Conservation (phyloP, 2,329 filamentous ascomycete genomes). For the Apiospora rasikravindrae region DNA sequence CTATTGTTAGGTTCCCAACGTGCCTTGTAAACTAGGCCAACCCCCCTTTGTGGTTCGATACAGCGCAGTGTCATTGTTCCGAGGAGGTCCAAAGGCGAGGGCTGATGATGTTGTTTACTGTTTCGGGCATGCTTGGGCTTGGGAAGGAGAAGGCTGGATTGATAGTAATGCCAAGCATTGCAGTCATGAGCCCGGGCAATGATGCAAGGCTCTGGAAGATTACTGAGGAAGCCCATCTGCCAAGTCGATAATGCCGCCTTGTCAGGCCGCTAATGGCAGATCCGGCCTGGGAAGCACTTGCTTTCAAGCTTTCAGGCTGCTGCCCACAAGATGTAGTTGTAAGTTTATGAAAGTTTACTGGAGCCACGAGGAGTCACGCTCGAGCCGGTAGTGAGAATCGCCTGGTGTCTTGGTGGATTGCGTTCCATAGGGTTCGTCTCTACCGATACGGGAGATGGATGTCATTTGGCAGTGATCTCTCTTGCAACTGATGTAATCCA, state of each 20-base stretch:
- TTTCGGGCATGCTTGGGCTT: not conserved
- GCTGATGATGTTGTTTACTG: not conserved
- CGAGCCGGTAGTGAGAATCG: not conserved
- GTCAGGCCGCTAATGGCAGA: slow-evolving; percentile 10
- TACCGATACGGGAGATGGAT: not conserved
- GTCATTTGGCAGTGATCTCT: not conserved
- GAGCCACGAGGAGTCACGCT: not conserved
- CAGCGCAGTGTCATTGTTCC: not conserved
- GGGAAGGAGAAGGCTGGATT: not conserved
- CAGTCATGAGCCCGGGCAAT: not conserved
- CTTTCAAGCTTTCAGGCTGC: not conserved
- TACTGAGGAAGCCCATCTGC: not conserved
- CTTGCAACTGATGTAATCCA: slow-evolving; percentile 1
- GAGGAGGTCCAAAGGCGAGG: not conserved
- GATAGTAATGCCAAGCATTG: not conserved
- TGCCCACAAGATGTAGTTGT: not conserved
- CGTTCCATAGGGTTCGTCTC: not conserved
- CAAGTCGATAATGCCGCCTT: slow-evolving; percentile 11
- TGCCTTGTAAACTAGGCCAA: not conserved
- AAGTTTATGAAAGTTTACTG: not conserved
- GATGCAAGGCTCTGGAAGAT: not conserved
- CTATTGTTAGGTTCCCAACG: not conserved
- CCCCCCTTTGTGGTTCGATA: too few relatives aligned
- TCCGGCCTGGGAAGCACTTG: not conserved
- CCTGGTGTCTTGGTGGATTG: slow-evolving; percentile 1